Base-by-base conservation (phyloP, 371 early-diverging fungal genomes). In the Sporodiniella umbellata region DNA sequence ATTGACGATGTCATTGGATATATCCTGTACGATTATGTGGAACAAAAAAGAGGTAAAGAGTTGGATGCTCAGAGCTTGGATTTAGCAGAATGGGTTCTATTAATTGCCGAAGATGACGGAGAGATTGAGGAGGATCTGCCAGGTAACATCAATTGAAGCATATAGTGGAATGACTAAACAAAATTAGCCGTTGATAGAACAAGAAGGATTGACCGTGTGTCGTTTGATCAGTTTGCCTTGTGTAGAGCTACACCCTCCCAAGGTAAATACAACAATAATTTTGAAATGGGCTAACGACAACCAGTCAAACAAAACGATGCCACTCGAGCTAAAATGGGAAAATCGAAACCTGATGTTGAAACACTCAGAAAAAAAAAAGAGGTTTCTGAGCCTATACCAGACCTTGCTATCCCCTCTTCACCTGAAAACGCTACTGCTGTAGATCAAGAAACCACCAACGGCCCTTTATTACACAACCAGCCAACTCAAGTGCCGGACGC, bases 121-220 rank as follows among this genome's bases (percentile, higher is more conserved):
- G 84, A 83, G 31, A 87, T 96, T 45, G 98, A 98, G 59, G 95
- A 95, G 31, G 96, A 95, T 68, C 85, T 98, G 58, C 97, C 97
- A 33, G 94, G 91, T 90, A 78, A 54, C 39, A 31, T 31, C 12
- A 10, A 31, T 11, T n/a, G 12, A 35, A 8, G 14, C 15, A 11
- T 56, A 3, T 23, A 38, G 4, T 31, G 10, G 35, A 8, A 18
- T 0, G 18, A 1, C 17, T 15, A 26, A 15, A 28, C 2, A 4
- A 11, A 15, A 23, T 35, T 57, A 89, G 92, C 94, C 1, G 74
- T 95, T 53, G 96, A 98, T 50, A 82, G 95, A 43, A 81, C 82
- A 8, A 71, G 92, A 14, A 87, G 85, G 53, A 93, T 96, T 55
- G 80, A 87, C 12, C 84, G 88, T 59, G 92, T 94, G 57, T 81